phyloP scores from a whole-genome alignment of 306 rosid species.

The Heteromeles arbutifolia region DNA sequence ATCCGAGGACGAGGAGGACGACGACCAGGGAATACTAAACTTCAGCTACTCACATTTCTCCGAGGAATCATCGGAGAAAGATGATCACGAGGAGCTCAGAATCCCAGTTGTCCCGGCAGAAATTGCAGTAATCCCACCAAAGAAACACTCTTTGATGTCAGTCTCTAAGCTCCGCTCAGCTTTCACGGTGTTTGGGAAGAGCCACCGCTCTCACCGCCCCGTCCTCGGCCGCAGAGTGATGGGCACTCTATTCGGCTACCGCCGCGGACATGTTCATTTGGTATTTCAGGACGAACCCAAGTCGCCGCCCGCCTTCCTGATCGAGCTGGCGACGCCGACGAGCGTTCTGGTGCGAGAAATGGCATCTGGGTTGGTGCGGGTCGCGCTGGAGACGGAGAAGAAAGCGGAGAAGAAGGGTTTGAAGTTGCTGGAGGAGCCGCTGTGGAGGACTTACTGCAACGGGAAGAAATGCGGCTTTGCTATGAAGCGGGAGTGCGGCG shows the following conservation, averaged over 20 bases:
- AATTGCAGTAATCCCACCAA: background rate
- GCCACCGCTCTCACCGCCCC: conserved; percentile 21
- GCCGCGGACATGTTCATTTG: conserved; percentile 71
- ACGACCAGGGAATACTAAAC: conserved; percentile 41
- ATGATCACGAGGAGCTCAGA: background rate
- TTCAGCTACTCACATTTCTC: conserved; percentile 39
- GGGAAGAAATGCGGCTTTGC: conserved; percentile 80
- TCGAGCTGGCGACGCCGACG: conserved; percentile 68
- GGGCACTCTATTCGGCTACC: conserved; percentile 77
- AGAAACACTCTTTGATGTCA: conserved; percentile 15
- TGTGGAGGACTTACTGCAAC: conserved; percentile 78
- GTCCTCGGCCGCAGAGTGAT: conserved; percentile 41
- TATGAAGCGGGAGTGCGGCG: conserved; percentile 42
- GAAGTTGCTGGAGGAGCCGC: conserved; percentile 46
- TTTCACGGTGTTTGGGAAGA: conserved; percentile 25
- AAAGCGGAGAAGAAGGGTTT: conserved; percentile 7
- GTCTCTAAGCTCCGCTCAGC: conserved; percentile 55
- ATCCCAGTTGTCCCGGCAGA: conserved; percentile 11
- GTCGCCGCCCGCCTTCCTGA: conserved; percentile 42
- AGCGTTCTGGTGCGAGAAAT: conserved; percentile 69
- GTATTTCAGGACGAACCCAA: conserved; percentile 64
- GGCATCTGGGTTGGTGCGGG: conserved; percentile 82
- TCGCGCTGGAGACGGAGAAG: conserved; percentile 78
- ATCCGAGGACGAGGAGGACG: conserved; percentile 28
- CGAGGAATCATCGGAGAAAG: conserved; percentile 10